phyloP scores from a whole-genome alignment of 495 filamentous ascomycete genomes.

The Penicillium riverlandense region DNA sequence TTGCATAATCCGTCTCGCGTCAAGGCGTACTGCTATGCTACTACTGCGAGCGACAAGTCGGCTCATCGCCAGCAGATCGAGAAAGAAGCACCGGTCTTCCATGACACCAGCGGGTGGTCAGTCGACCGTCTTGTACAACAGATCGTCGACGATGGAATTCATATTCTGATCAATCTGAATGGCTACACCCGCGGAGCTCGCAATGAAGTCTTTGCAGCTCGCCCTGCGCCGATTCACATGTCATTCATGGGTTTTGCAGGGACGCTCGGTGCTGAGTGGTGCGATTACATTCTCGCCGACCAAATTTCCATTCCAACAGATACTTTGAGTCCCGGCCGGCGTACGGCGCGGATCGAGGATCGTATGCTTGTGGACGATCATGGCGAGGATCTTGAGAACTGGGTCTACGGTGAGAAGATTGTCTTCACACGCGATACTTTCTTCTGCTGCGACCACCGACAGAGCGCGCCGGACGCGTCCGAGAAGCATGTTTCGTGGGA shows the following conservation, averaged over 20 bases:
- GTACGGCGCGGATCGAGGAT: slow-evolving; percentile 67
- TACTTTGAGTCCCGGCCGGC: slow-evolving; percentile 71
- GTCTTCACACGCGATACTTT: slow-evolving; percentile 94
- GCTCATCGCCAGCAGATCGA: slow-evolving; percentile 92
- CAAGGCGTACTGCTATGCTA: slow-evolving; percentile 94
- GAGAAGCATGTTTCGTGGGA: slow-evolving; percentile 68
- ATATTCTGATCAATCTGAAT: slow-evolving; percentile 95
- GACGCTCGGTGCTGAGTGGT: slow-evolving; percentile 96
- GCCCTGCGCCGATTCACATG: slow-evolving; percentile 96
- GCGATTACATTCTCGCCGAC: slow-evolving; percentile 93
- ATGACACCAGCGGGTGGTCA: slow-evolving; percentile 82
- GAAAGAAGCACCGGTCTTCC: slow-evolving; percentile 84
- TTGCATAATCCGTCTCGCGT: slow-evolving; percentile 68
- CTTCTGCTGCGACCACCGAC: slow-evolving; percentile 96
- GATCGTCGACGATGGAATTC: slow-evolving; percentile 88
- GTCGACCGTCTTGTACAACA: slow-evolving; percentile 80
- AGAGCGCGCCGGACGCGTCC: slow-evolving; percentile 74
- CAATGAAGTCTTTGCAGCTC: slow-evolving; percentile 94
- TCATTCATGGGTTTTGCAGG: slow-evolving; percentile 99
- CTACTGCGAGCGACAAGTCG: slow-evolving; percentile 85
- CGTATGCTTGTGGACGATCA: slow-evolving; percentile 62
- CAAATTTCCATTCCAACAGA: slow-evolving; percentile 74
- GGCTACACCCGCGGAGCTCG: slow-evolving; percentile 95
- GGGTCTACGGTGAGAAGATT: slow-evolving; percentile 97
- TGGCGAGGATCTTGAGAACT: slow-evolving; percentile 56